These are phyloP conservation scores for Cicer chorassanicum DNA, from an alignment of 306 rosid species.

Conservation along the genomic window DNA sequence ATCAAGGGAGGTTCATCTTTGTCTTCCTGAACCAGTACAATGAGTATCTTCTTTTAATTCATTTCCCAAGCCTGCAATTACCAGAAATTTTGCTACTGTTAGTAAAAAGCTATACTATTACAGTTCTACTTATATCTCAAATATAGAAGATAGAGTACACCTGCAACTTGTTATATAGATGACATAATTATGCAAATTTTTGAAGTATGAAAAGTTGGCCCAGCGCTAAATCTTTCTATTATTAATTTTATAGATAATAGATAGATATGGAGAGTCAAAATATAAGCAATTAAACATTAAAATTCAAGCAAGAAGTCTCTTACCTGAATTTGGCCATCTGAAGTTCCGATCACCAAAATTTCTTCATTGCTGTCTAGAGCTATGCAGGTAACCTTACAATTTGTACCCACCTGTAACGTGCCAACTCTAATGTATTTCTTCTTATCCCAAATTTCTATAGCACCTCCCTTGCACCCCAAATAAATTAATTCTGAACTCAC, in stretches of 20 bases:
- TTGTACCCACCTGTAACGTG: slow-evolving; percentile 65
- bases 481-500: slow-evolving; percentile 82
- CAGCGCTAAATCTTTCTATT: not conserved
- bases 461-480: slow-evolving; percentile 84
- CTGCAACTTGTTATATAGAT: not conserved
- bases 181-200: too few species aligned
- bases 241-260: not conserved
- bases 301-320: slow-evolving; percentile 2
- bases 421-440: slow-evolving; percentile 67
- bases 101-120: slow-evolving; percentile 14
- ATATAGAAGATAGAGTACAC: not conserved
- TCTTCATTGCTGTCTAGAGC: slow-evolving; percentile 71
- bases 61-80: slow-evolving; percentile 84
- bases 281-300: not conserved
- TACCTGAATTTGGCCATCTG: slow-evolving; percentile 89
- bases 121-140: not conserved
- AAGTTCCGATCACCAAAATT: slow-evolving; percentile 77
- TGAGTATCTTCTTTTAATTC: slow-evolving; percentile 50
- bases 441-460: slow-evolving; percentile 81
- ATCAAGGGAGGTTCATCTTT: slow-evolving; percentile 30
- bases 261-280: not conserved
- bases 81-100: slow-evolving; percentile 23
- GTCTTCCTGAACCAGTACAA: slow-evolving; percentile 38
- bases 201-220: too few species aligned
- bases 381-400: slow-evolving; percentile 73